Conservation (phyloP, 129 eudicot genomes). For the Flaveria brownii region DNA sequence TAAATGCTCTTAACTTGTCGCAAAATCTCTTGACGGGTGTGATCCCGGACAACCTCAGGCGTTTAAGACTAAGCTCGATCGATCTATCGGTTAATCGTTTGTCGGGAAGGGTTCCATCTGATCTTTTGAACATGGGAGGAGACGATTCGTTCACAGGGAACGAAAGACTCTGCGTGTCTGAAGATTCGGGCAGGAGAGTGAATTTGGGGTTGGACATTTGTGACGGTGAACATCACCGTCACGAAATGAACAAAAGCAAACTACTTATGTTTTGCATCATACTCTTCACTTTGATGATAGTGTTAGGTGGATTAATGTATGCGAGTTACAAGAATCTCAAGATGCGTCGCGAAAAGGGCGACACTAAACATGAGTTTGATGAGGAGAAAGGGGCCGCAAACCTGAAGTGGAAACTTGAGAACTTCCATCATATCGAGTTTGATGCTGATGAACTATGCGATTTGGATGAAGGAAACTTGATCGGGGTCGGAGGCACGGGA, state of each 20-base stretch:
- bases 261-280: slow-evolving; percentile 44
- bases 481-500: slow-evolving; percentile 88
- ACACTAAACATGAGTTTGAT: slow-evolving; percentile 23
- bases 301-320: slow-evolving; percentile 50
- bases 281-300: slow-evolving; percentile 41
- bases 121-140: slow-evolving; percentile 62
- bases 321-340: slow-evolving; percentile 55
- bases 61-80: slow-evolving; percentile 58
- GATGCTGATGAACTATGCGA: slow-evolving; percentile 69
- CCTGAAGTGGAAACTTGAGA: slow-evolving; percentile 69
- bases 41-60: slow-evolving; percentile 56
- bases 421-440: slow-evolving; percentile 73
- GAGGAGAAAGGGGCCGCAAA: slow-evolving; percentile 38
- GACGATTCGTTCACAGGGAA: slow-evolving; percentile 64
- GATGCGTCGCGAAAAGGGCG: slow-evolving; percentile 21
- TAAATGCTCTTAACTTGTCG: slow-evolving; percentile 84
- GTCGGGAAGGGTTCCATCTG: slow-evolving; percentile 62
- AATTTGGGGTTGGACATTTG: slow-evolving; percentile 49
- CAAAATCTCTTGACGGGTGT: slow-evolving; percentile 59
- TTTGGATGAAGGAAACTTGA: slow-evolving; percentile 68
- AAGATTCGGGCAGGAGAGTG: slow-evolving; percentile 26
- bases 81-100: slow-evolving; percentile 74
- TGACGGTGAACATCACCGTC: slow-evolving; percentile 27
- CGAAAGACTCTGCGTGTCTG: slow-evolving; percentile 54
- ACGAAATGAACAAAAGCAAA: slow-evolving; percentile 35